A percentile compares a stretch with the other conserved stretches of the same genome.
phyloP scores from a whole-genome alignment of 345 rosid genomes.

The Isatis tinctoria region DNA sequence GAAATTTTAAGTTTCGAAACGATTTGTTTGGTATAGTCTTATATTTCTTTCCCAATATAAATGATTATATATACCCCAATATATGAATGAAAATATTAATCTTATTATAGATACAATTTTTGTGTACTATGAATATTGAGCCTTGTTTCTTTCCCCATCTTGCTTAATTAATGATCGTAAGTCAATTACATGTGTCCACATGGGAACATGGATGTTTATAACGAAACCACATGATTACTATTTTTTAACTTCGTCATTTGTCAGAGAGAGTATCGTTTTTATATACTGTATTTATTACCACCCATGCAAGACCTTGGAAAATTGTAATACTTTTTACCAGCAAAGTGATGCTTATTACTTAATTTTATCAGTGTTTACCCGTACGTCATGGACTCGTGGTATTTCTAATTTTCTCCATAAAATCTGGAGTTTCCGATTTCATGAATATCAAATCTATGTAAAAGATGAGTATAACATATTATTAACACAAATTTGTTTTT shows the following conservation, averaged over 20 bases:
- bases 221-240: constrained; percentile 6
- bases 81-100: background rate
- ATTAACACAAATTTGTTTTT: no score
- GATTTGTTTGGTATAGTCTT: background rate
- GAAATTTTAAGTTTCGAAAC: background rate
- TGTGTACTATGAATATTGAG: background rate
- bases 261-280: background rate
- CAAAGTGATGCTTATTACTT: background rate
- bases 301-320: background rate
- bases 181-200: constrained; percentile 23
- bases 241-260: background rate
- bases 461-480: background rate
- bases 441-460: background rate
- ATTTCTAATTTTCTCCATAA: background rate
- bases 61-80: background rate
- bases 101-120: background rate
- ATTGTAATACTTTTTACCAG: background rate
- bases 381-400: background rate
- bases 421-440: background rate
- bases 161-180: background rate
- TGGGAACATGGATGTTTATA: constrained; percentile 21
- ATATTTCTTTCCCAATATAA: background rate
- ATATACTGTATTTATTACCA: background rate
- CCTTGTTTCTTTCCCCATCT: background rate
- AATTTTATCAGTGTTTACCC: background rate